Evolutionary conservation across 116 monocot genomes (phyloP).

Genomic region (Dioscorea cayenensis): DNA sequence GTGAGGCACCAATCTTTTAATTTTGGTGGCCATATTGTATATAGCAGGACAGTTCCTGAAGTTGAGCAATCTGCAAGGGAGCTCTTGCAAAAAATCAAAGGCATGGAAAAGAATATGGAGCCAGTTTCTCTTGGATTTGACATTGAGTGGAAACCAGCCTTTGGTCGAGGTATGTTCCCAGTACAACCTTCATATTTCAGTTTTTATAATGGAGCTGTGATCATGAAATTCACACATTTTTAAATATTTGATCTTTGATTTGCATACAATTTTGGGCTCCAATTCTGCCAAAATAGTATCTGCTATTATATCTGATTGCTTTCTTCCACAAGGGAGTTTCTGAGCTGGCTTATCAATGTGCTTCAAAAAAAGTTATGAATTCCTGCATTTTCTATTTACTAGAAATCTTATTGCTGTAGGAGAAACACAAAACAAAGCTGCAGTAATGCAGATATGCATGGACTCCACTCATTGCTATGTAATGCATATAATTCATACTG

Average conservation of each 20-base stretch:
- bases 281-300: no score
- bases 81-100: slow-evolving; percentile 42
- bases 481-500: slow-evolving; percentile 79
- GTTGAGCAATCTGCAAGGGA: slow-evolving; percentile 55
- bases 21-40: slow-evolving; percentile 60
- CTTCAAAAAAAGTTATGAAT: background rate
- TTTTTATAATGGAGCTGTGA: no score
- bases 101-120: slow-evolving; percentile 17
- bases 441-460: slow-evolving; percentile 86
- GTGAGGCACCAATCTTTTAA: slow-evolving; percentile 39
- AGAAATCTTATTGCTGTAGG: slow-evolving; percentile 29
- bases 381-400: background rate
- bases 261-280: background rate
- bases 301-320: no score
- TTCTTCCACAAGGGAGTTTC: no score
- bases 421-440: slow-evolving; percentile 62
- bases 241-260: background rate
- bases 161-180: slow-evolving; percentile 43
- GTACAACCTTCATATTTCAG: background rate
- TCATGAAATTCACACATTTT: no score
- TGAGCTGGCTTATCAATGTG: no score
- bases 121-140: slow-evolving; percentile 71
- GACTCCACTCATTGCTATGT: slow-evolving; percentile 59
- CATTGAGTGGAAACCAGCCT: slow-evolving; percentile 83
- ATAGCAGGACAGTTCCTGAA: slow-evolving; percentile 60